These are phyloP conservation scores for Colletotrichum higginsianum DNA, from an alignment of 2,329 filamentous ascomycete species.

Conservation along the genomic window DNA sequence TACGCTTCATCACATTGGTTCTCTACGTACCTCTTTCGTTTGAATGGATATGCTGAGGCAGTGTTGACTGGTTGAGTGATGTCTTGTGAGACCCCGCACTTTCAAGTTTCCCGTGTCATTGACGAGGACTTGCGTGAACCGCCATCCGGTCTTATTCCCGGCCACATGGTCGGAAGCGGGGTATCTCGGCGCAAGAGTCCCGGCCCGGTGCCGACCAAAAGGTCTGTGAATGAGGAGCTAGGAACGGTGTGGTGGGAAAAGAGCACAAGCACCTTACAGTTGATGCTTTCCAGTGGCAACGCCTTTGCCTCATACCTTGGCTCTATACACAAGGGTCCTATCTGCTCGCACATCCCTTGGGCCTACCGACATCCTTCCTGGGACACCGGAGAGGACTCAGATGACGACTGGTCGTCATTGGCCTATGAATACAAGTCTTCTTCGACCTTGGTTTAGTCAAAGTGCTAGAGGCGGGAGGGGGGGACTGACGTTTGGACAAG, in stretches of 20 bases:
- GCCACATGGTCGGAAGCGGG: neutral
- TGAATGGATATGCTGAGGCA: neutral
- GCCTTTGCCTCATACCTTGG: too few relatives aligned
- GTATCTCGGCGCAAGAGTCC: neutral
- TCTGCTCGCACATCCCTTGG: too few relatives aligned
- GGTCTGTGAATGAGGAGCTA: neutral
- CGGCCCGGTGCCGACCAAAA: conserved; percentile 10
- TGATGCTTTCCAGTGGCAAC: too few relatives aligned
- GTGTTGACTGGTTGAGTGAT: neutral
- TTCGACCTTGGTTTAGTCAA: too few relatives aligned
- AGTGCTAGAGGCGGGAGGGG: too few relatives aligned
- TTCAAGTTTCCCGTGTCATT: too few relatives aligned
- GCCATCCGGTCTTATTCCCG: conserved; percentile 3
- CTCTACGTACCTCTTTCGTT: neutral
- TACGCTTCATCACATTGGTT: conserved; percentile 10
- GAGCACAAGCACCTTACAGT: neutral
- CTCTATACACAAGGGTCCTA: too few relatives aligned
- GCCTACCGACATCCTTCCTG: too few relatives aligned
- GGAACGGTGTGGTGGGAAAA: neutral
- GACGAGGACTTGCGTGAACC: neutral
- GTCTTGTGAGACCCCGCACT: neutral
- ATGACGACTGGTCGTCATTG: too few relatives aligned
- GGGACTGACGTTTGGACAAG: too few relatives aligned
- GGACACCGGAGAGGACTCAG: too few relatives aligned
- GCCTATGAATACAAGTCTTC: too few relatives aligned